These are phyloP conservation scores for Meira miltonrushii DNA, from an alignment of 1,284 basidiomycete genomes.

Conservation along the genomic window DNA sequence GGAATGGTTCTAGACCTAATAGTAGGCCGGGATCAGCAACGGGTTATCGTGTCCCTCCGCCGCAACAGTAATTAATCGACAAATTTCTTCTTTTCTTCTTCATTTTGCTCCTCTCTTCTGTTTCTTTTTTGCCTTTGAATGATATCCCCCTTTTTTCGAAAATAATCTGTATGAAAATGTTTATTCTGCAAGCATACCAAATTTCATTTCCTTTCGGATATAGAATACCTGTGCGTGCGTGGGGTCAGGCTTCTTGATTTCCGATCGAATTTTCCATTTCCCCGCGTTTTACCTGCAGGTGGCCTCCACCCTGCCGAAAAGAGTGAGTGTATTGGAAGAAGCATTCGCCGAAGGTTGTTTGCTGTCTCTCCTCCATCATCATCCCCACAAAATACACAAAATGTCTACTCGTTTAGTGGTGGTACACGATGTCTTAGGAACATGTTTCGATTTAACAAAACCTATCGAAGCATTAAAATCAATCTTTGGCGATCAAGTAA, in stretches of 20 bases:
- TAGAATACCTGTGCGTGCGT: no score
- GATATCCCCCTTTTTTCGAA: not conserved
- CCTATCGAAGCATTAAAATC: conserved; percentile 27
- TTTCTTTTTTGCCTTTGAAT: not conserved
- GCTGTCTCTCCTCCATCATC: no score
- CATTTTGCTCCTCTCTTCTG: not conserved
- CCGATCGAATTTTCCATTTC: no score
- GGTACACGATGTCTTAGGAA: conserved; percentile 46
- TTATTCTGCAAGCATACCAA: no score
- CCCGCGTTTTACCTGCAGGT: no score
- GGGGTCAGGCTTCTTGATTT: no score
- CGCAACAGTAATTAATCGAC: not conserved
- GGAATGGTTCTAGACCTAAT: not conserved
- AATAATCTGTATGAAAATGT: no score
- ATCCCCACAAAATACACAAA: not conserved
- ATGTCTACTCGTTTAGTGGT: conserved; percentile 18
- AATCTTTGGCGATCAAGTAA: conserved; percentile 27
- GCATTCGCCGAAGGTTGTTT: no score
- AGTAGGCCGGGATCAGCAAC: conserved; percentile 1
- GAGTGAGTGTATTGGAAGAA: no score
- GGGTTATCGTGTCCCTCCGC: not conserved
- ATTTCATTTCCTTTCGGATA: no score
- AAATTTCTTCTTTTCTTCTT: not conserved
- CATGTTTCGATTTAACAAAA: conserved; percentile 29
- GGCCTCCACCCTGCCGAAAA: no score